Evolutionary conservation across 345 rosid species (phyloP), one percentile per base, ranked within the genome.

Genomic region (Pistacia atlantica): DNA sequence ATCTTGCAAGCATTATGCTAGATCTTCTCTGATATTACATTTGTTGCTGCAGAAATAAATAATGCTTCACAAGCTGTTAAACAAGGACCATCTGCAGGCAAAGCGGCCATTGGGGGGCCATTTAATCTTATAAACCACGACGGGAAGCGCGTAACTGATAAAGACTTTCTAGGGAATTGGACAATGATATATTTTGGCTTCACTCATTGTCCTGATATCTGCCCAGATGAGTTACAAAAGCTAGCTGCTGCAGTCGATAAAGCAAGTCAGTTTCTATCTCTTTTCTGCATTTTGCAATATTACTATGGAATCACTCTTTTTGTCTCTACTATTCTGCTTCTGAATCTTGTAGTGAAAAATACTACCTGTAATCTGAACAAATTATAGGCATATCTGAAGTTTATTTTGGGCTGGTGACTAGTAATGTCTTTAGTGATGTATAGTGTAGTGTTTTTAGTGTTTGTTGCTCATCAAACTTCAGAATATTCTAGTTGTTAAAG

Each of bases 191-290:
- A 96, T 86, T 96, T 97, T 86, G 99, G 98, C 62, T 96, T 93
- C 86, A 94, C 98, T 78, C 98, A 92, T 81, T 96, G 99, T 84
- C 98, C 99, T 14, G 99, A 96, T 81, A 96, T 96, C 69, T 96
- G 98, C 80, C 99, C 98, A 16, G 97, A 92, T 60, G 99, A 96
- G 89, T 90, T 96, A 60, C 87, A 79, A 79, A 94, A 96, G 85
- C 80, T 96, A 73, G 93, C 89, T 72, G 90, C 93, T 51, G 93
- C 97, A 58, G 56, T 96, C 71, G 98, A 96, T 83, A 94, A 92
- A 88, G 89, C 92, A 73, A 91, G 99, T 96, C 83, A 89, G 98
- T 80, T 80, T 22, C 70, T 71, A 61, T 12, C 59, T 48, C 14
- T 3, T 25, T 73, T 73, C 67, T 54, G 13, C 17, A 25, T 46